Evolutionary conservation across 352 stramenopile genomes (phyloP).

Genomic region (Phytophthora pisi): DNA sequence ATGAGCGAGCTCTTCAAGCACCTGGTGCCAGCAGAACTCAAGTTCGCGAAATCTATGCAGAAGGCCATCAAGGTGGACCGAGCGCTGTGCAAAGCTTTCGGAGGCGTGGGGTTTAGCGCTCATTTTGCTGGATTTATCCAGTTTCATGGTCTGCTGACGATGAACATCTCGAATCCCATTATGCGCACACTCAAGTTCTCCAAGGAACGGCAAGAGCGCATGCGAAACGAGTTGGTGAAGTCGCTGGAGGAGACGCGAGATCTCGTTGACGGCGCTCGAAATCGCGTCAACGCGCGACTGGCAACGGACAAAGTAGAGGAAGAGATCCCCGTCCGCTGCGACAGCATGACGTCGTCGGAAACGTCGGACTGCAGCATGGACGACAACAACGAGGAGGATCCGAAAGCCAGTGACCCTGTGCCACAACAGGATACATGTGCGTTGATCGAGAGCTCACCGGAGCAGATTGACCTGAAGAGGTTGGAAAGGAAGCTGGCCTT

Average conservation of each 20-base stretch:
- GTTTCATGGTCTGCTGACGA: constrained; percentile 45
- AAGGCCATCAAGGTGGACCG: constrained; percentile 15
- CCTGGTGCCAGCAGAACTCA: constrained; percentile 43
- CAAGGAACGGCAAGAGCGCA: constrained; percentile 50
- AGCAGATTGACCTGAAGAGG: constrained; percentile 19
- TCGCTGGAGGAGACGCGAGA: constrained; percentile 41
- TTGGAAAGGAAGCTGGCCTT: constrained; percentile 39
- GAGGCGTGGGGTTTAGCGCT: constrained; percentile 6
- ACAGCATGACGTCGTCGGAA: constrained; percentile 31
- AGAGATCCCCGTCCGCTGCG: constrained; percentile 10
- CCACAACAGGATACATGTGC: constrained; percentile 18
- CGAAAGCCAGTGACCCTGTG: background rate
- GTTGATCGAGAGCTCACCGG: constrained; percentile 13
- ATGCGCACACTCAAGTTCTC: constrained; percentile 59
- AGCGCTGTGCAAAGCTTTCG: constrained; percentile 12
- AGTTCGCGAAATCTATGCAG: constrained; percentile 44
- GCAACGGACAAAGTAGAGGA: constrained; percentile 5
- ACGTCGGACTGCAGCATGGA: constrained; percentile 18
- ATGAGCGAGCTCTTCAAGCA: constrained; percentile 49
- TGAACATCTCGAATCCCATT: constrained; percentile 57
- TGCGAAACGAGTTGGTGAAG: constrained; percentile 45
- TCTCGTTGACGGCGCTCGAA: constrained; percentile 27
- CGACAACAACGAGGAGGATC: constrained; percentile 25
- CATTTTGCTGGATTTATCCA: constrained; percentile 35
- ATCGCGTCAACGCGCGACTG: constrained; percentile 6